phyloP scores from a whole-genome alignment of 2,329 filamentous ascomycete species.

The Pestalotiopsis sp. region DNA sequence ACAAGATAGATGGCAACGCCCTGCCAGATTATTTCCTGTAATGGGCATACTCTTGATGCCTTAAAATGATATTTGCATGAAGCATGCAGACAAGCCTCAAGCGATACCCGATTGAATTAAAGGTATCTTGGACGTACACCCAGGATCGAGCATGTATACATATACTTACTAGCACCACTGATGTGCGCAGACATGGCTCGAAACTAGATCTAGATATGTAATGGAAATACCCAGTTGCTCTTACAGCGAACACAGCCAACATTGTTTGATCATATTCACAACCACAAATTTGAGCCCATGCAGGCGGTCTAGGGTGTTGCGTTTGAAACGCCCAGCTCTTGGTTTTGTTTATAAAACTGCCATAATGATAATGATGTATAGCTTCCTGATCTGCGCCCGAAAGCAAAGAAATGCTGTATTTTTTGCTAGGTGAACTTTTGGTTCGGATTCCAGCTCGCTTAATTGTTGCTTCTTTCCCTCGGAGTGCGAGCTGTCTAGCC shows the following conservation, averaged over 20 bases:
- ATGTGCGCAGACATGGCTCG: not conserved
- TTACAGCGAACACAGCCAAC: not conserved
- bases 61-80: not conserved
- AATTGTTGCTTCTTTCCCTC: not conserved
- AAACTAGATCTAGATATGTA: not conserved
- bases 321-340: not conserved
- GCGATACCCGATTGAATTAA: not conserved
- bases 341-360: not conserved
- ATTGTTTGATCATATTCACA: not conserved
- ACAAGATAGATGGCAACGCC: slow-evolving; percentile 68
- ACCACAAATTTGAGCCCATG: not conserved
- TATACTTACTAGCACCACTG: not conserved
- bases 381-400: not conserved
- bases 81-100: not conserved
- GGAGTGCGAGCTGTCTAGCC: not conserved
- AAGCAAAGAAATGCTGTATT: not conserved
- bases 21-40: slow-evolving; percentile 76
- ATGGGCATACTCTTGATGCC: slow-evolving; percentile 2
- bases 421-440: not conserved
- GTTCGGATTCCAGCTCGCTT: not conserved
- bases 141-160: not conserved
- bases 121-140: not conserved
- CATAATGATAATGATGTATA: not conserved
- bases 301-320: not conserved
- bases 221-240: slow-evolving; percentile 5